Conservation (phyloP, 164 flowering plant genomes). For the Vitis cinerea region DNA sequence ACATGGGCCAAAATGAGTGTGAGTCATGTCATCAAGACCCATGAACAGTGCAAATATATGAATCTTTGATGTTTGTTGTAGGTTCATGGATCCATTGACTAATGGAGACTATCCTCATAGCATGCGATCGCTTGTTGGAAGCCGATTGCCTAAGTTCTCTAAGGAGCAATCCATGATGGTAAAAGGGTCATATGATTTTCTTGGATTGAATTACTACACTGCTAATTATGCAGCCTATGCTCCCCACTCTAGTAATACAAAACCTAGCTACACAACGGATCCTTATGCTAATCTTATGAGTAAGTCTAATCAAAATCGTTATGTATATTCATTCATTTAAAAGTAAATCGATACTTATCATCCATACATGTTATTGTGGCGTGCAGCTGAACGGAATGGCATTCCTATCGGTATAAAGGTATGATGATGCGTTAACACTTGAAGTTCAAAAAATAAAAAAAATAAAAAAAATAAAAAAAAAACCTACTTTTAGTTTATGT, state of each 20-base stretch:
- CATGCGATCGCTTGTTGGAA: constrained; percentile 13
- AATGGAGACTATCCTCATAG: constrained; percentile 13
- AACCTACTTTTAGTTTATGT: too few species aligned
- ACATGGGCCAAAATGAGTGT: background rate
- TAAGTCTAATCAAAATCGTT: background rate
- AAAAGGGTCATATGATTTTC: constrained; percentile 20
- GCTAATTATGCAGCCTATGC: constrained; percentile 6
- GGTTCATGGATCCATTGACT: constrained; percentile 20
- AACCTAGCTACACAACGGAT: constrained; percentile 11
- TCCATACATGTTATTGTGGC: background rate
- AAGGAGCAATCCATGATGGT: constrained; percentile 6
- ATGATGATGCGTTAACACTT: background rate
- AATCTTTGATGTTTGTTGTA: background rate
- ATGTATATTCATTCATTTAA: background rate
- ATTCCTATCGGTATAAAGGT: background rate
- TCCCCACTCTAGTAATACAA: background rate
- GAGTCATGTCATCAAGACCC: background rate
- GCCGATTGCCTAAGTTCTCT: constrained; percentile 15
- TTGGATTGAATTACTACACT: constrained; percentile 23
- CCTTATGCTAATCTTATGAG: background rate
- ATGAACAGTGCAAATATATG: too few species aligned
- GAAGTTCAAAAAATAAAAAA: too few species aligned
- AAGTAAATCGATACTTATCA: background rate
- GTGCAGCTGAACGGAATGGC: background rate
- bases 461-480: too few species aligned